Evolutionary conservation across 495 filamentous ascomycete species (phyloP).

Genomic region (Aspergillus ellipticus): DNA sequence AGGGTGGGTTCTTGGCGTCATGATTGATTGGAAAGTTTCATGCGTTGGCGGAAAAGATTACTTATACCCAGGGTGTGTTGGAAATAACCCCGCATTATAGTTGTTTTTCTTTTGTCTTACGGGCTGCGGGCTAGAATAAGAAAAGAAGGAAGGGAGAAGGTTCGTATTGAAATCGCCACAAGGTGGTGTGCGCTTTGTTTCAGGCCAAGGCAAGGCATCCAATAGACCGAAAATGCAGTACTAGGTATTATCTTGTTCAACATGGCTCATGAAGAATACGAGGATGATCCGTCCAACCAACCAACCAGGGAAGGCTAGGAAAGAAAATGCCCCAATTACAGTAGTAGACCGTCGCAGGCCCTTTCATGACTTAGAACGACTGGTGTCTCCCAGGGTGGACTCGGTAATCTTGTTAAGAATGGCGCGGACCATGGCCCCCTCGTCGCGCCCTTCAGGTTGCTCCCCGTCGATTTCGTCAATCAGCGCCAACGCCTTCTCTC

Average conservation of each 20-base stretch:
- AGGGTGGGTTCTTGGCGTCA: background rate
- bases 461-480: slow-evolving; percentile 62
- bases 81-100: background rate
- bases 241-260: background rate
- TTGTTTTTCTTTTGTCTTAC: background rate
- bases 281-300: background rate
- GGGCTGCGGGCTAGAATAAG: background rate
- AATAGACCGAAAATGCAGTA: background rate
- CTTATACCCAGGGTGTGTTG: slow-evolving; percentile 10
- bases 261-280: background rate
- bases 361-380: slow-evolving; percentile 2
- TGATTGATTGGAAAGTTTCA: background rate
- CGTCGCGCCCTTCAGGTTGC: slow-evolving; percentile 25
- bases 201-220: background rate
- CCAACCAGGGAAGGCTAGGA: background rate
- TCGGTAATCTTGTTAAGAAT: slow-evolving; percentile 48
- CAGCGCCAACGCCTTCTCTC: slow-evolving; percentile 60
- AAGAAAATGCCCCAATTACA: background rate
- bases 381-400: slow-evolving; percentile 30
- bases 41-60: background rate
- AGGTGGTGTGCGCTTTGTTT: background rate
- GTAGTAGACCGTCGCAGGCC: too few species aligned
- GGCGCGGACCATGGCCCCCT: slow-evolving; percentile 38
- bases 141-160: background rate
- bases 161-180: background rate